Base-by-base conservation (phyloP, 176 grass and related monocot genomes). In the Ensete glaucum region DNA sequence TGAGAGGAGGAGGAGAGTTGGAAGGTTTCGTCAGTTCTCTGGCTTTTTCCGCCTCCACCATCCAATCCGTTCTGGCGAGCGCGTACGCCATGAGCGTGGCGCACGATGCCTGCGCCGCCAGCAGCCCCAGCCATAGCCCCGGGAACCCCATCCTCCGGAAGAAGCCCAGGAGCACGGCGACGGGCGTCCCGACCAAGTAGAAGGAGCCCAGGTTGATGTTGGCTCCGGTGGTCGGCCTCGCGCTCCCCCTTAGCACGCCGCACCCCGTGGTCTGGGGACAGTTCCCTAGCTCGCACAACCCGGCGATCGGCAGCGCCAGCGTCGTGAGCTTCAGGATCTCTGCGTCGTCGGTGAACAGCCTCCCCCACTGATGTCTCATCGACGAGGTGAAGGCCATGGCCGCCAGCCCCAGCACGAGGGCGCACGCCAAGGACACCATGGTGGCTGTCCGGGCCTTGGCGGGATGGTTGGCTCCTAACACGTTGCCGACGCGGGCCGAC, bases 181-280 rank as follows among this genome's bases (percentile, higher is more conserved):
- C 95, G n/a, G 95, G 95, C 95, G 91, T 94, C 8, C 95, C 95
- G 4, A 99, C 88, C 8, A 99, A 84, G 86, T 99, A 99, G 87
- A 99, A 99, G 15, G 95, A 94, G 0, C 84, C 95, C 5, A 99
- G 82, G 54, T 99, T 99, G 76, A 99, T 99, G 64, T 89, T 85
- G 1, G 90, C 90, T 49, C 90, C 95, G 17, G 78, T 86, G 34
- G 73, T 75, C 0, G 95, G 95, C 26, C 90, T 77, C 9, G 95
- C 95, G 72, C 88, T 94, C 8, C 95, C 95, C 4, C 95, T 82
- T 23, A 99, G 81, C 27, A 99, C 88, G 53, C 71, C 71, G 71
- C 71, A 73, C 11, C 71, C 71, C 52, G 71, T 49, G 21, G 71
- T 73, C 71, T 73, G 95, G 43, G 90, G 95, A 78, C 89, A 94